phyloP scores from a whole-genome alignment of 192 early-diverging fungal genomes.

The Linnemannia hyalina region DNA sequence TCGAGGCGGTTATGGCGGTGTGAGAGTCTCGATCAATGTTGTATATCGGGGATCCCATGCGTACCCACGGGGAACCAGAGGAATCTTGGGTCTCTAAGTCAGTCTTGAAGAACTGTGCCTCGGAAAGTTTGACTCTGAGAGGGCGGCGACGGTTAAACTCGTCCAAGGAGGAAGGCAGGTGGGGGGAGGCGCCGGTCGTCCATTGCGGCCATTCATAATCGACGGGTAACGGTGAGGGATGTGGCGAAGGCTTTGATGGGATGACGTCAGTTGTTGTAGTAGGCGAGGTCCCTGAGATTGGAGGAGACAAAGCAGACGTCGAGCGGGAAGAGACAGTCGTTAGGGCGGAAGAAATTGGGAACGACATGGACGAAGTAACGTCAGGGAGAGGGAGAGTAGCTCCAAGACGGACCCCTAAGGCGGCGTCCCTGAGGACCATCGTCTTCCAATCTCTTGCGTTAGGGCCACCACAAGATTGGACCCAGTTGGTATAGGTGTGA shows the following conservation, averaged over 20 bases:
- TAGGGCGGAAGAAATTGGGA: no score
- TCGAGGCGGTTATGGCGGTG: constrained; percentile 18
- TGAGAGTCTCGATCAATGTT: constrained; percentile 6
- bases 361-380: no score
- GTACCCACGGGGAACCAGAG: background rate
- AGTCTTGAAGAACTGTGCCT: background rate
- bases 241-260: no score
- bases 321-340: no score
- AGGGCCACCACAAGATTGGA: background rate
- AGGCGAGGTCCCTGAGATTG: background rate
- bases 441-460: constrained; percentile 14
- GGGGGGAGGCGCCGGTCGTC: no score
- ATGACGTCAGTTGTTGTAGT: background rate
- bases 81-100: background rate
- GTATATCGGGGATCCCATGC: constrained; percentile 22
- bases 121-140: background rate
- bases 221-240: background rate
- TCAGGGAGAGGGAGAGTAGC: background rate
- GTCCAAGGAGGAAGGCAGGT: background rate
- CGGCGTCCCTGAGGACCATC: background rate
- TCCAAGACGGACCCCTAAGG: background rate
- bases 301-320: background rate
- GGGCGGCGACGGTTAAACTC: background rate
- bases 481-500: background rate
- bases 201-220: background rate